Evolutionary conservation across 495 filamentous ascomycete genomes (phyloP).

Genomic region (Entonaema liquescens): DNA sequence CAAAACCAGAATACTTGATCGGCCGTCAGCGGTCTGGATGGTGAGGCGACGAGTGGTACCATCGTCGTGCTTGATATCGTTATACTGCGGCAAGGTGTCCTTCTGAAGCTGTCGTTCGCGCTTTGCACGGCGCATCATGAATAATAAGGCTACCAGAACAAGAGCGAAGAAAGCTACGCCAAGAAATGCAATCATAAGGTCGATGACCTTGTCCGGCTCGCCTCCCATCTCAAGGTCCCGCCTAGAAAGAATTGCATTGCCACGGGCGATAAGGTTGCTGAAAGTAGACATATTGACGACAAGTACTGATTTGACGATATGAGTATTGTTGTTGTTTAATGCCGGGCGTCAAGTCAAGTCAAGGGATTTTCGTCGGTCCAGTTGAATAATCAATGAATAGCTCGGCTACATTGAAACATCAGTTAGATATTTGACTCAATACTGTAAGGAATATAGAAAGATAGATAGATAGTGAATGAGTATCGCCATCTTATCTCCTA

Average conservation of each 20-base stretch:
- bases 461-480: background rate
- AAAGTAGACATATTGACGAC: slow-evolving; percentile 58
- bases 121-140: slow-evolving; percentile 70
- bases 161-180: slow-evolving; percentile 76
- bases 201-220: slow-evolving; percentile 63
- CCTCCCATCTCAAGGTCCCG: slow-evolving; percentile 53
- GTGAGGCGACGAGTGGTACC: slow-evolving; percentile 56
- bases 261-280: slow-evolving; percentile 60
- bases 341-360: slow-evolving; percentile 22
- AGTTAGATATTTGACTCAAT: slow-evolving; percentile 42
- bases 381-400: slow-evolving; percentile 39
- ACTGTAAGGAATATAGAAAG: slow-evolving; percentile 9
- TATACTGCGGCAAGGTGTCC: slow-evolving; percentile 66
- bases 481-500: background rate
- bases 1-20: slow-evolving; percentile 76
- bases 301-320: slow-evolving; percentile 27
- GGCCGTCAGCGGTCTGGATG: slow-evolving; percentile 69
- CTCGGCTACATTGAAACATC: slow-evolving; percentile 33
- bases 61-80: slow-evolving; percentile 60
- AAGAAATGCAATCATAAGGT: slow-evolving; percentile 81
- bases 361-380: slow-evolving; percentile 33
- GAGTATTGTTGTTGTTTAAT: slow-evolving; percentile 28
- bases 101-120: slow-evolving; percentile 57
- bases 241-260: slow-evolving; percentile 47
- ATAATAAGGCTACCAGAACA: slow-evolving; percentile 68